Conservation (phyloP, 257 asterid species). For the Solanum dulcamara region DNA sequence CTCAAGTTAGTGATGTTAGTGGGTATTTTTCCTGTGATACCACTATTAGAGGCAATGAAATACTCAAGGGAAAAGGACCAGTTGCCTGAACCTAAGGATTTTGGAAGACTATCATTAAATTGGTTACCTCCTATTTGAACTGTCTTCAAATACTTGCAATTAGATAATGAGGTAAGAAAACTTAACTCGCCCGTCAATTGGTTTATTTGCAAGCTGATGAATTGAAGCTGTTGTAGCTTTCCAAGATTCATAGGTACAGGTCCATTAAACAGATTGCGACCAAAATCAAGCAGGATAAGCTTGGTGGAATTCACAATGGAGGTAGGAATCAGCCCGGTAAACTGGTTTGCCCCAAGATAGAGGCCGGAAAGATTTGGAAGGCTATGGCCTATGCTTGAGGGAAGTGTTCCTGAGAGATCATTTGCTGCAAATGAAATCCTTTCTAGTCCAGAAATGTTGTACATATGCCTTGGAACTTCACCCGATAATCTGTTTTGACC, state of each 20-base stretch:
- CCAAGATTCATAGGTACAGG: slow-evolving; percentile 3
- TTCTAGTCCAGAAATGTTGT: slow-evolving; percentile 4
- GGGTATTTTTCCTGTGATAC: slow-evolving; percentile 13
- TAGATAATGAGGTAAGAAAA: slow-evolving; percentile 1
- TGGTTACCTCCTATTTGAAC: neutral
- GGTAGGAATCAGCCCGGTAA: slow-evolving; percentile 11
- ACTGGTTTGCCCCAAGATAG: neutral
- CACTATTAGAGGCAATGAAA: neutral
- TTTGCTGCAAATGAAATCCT: neutral
- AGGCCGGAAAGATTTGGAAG: slow-evolving; percentile 5
- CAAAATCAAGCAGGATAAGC: neutral
- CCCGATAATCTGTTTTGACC: slow-evolving; percentile 7
- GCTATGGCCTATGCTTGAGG: neutral
- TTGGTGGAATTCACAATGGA: slow-evolving; percentile 8
- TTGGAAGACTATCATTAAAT: slow-evolving; percentile 9
- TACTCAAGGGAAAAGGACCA: neutral
- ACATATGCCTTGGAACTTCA: slow-evolving; percentile 4
- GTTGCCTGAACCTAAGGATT: slow-evolving; percentile 1
- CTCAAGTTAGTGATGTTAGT: slow-evolving; percentile 5
- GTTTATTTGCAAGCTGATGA: neutral
- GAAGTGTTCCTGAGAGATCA: slow-evolving; percentile 11
- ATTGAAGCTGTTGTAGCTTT: neutral
- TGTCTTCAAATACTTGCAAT: neutral
- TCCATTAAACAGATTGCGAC: slow-evolving; percentile 2
- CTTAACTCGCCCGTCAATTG: neutral